Conservation (phyloP, 2,329 filamentous ascomycete genomes). For the Neopestalotiopsis sp. region DNA sequence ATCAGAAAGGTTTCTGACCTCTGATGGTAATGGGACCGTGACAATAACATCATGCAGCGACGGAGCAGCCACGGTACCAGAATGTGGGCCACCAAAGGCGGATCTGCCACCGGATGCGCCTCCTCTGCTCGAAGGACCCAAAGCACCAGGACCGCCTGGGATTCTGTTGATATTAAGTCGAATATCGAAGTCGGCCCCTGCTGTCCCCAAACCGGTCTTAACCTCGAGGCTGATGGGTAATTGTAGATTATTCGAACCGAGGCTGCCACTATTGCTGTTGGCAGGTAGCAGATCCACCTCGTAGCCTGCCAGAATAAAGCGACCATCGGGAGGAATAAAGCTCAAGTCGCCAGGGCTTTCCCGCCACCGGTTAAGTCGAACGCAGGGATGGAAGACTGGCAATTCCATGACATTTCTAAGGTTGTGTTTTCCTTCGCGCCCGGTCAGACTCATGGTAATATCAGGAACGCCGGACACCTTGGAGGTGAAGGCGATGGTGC, state of each 20-base stretch:
- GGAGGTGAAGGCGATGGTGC: constrained; percentile 91
- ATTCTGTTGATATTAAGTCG: constrained; percentile 74
- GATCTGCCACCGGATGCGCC: constrained; percentile 42
- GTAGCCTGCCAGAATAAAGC: constrained; percentile 92
- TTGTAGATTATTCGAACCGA: constrained; percentile 70
- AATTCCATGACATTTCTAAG: constrained; percentile 79
- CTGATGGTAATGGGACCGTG: constrained; percentile 77
- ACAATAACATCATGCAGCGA: constrained; percentile 79
- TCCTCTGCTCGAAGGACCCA: constrained; percentile 48
- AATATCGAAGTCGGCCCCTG: constrained; percentile 88
- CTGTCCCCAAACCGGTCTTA: constrained; percentile 76
- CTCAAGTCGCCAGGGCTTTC: constrained; percentile 90
- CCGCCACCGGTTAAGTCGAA: constrained; percentile 87
- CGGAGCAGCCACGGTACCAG: constrained; percentile 63
- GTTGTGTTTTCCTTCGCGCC: constrained; percentile 80
- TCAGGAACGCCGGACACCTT: constrained; percentile 96
- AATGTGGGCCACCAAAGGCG: constrained; percentile 51
- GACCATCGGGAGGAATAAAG: constrained; percentile 93
- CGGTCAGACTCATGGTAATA: constrained; percentile 79
- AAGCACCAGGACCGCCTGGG: constrained; percentile 52
- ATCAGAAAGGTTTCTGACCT: constrained; percentile 83
- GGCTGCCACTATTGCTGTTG: constrained; percentile 60
- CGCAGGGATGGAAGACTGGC: constrained; percentile 95
- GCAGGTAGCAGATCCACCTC: constrained; percentile 89
- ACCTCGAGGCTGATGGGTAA: constrained; percentile 84